Percentiles rank a stretch among this genome's conserved stretches.
phyloP scores from a whole-genome alignment of 2,329 filamentous ascomycete species.

The Nakataea oryzae region DNA sequence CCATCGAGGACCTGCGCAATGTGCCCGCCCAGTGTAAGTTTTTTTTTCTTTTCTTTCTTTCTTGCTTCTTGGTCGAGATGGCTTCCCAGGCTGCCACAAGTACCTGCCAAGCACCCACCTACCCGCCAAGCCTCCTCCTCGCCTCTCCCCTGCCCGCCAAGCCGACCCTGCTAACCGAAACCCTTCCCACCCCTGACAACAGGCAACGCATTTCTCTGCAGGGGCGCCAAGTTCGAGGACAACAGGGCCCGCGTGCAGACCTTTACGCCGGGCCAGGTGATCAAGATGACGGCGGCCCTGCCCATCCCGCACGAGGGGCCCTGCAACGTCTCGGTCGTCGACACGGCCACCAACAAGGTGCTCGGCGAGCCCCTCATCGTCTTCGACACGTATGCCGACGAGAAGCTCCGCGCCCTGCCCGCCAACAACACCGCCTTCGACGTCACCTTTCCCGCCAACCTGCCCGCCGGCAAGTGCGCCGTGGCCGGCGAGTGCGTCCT shows the following conservation, averaged over 20 bases:
- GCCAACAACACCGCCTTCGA: slow-evolving; percentile 33
- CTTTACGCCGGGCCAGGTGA: slow-evolving; percentile 29
- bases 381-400: slow-evolving; percentile 44
- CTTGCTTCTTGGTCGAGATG: not conserved
- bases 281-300: slow-evolving; percentile 28
- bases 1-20: slow-evolving; percentile 19
- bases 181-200: slow-evolving; percentile 6
- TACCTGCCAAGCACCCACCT: not conserved
- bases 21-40: slow-evolving; percentile 16
- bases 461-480: slow-evolving; percentile 16
- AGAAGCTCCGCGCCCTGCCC: slow-evolving; percentile 21
- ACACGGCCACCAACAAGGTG: slow-evolving; percentile 37
- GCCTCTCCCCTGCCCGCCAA: not conserved
- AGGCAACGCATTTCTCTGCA: slow-evolving; percentile 35
- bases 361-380: slow-evolving; percentile 41
- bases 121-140: not conserved
- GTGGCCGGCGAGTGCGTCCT: slow-evolving; percentile 22
- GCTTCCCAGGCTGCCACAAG: too few relatives aligned
- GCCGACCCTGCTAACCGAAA: not conserved
- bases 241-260: slow-evolving; percentile 30
- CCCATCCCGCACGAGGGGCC: slow-evolving; percentile 34
- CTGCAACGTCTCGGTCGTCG: slow-evolving; percentile 47
- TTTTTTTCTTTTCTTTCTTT: too few relatives aligned
- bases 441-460: slow-evolving; percentile 22
- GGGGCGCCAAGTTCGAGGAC: slow-evolving; percentile 33